These are phyloP conservation scores for Umbelopsis sp. DNA, from an alignment of 371 early-diverging fungal species.

Conservation along the genomic window DNA sequence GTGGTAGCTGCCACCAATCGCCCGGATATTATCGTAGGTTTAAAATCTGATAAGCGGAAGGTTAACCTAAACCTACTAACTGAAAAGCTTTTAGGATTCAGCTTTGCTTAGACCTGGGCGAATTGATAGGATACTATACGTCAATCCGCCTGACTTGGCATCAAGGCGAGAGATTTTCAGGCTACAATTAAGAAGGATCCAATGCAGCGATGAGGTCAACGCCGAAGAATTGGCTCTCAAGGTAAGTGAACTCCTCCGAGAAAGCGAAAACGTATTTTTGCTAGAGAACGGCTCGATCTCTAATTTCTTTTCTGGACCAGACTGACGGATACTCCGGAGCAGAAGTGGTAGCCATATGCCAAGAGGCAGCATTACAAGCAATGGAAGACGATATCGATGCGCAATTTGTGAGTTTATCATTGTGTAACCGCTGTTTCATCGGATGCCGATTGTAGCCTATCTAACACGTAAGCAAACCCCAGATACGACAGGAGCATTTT, in stretches of 20 bases:
- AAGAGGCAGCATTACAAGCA: conserved; percentile 91
- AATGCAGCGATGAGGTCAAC: conserved; percentile 63
- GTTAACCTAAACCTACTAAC: no score
- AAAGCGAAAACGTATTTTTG: neutral
- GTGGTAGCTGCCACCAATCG: conserved; percentile 99
- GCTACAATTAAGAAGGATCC: conserved; percentile 75
- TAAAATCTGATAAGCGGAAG: no score
- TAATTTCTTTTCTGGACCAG: conserved; percentile 30
- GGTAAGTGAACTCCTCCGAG: conserved; percentile 39
- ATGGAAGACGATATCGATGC: conserved; percentile 85
- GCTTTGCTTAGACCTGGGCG: conserved; percentile 96
- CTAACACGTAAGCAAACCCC: conserved; percentile 5
- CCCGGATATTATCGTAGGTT: conserved; percentile 90
- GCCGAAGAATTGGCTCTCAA: conserved; percentile 59
- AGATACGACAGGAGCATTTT: conserved; percentile 77
- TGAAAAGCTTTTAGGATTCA: conserved; percentile 62
- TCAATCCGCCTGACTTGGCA: conserved; percentile 84
- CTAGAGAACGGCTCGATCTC: neutral
- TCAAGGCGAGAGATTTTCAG: conserved; percentile 84
- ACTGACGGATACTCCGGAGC: conserved; percentile 96
- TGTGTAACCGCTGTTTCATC: conserved; percentile 2
- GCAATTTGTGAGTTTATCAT: conserved; percentile 40
- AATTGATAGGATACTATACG: conserved; percentile 94
- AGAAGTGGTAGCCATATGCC: conserved; percentile 92
- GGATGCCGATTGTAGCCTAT: conserved; percentile 19